Base-by-base conservation (phyloP, 164 flowering plant species). In the Macadamia tetraphylla region DNA sequence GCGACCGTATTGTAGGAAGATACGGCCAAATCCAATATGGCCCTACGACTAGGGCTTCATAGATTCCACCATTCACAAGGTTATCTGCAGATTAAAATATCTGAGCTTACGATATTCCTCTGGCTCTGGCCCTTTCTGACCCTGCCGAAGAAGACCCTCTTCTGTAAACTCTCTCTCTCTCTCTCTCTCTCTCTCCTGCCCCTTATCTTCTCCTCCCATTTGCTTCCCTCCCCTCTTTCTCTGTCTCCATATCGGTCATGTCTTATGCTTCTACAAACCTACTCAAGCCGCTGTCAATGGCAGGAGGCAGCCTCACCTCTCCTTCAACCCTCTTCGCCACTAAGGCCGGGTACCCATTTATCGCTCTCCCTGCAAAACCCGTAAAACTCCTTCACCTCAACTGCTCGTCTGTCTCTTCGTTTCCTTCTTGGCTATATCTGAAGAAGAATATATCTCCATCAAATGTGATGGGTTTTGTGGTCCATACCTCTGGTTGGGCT, bases 401-500 rank as follows among this genome's bases (percentile, higher is more conserved):
- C 70, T 78, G 73, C 51, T 59, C 58, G 30, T 62, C 80, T 57
- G 74, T 74, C 1, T 65, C 69, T 48, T 35, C 74, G 12, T 30
- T 60, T 7, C 40, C 75, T 58, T 62, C 75, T 29, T 62, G 71
- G 52, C 35, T 65, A 17, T 64, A 78, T n/a, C 75, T 75, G 6
- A 80, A 69, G 60, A 71, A 64, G 55, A 81, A 68, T 56, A 71
- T 73, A 76, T 70, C 70, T 30, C 67, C 76, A 35, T 74, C 77
- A 6, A 12, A 67, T 9, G 4, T 79, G 1, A 57, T 78, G 40
- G 13, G 83, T 67, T 67, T 75, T 1, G 82, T 83, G 15, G 85
- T 90, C 44, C 81, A 73, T 61, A 80, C 85, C 67, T 86, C 87
- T 4, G 88, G 78, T 17, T 84, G 86, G 85, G 88, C 92, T 62